Percentiles rank a stretch among this genome's conserved stretches.
These are phyloP conservation scores for Fusarium staphyleae DNA, from an alignment of 2,329 filamentous ascomycete genomes.

Conservation along the genomic window DNA sequence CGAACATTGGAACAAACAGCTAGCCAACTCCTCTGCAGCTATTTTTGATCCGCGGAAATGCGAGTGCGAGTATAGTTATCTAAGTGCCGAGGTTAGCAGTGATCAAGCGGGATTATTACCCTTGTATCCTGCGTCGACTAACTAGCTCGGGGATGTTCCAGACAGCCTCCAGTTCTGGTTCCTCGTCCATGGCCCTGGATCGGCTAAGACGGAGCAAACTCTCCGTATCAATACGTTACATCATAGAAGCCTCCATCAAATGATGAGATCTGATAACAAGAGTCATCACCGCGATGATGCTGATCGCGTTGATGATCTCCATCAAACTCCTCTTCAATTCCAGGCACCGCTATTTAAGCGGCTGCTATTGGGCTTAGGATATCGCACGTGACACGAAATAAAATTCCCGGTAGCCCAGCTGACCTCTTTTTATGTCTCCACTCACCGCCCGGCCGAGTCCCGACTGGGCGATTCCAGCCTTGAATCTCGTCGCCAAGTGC, in stretches of 20 bases:
- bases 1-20: background rate
- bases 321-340: conserved; percentile 4
- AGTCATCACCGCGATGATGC: background rate
- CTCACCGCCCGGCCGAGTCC: conserved; percentile 40
- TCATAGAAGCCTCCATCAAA: no score
- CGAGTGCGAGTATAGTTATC: background rate
- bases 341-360: background rate
- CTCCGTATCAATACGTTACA: background rate
- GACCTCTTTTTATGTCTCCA: conserved; percentile 37
- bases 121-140: conserved; percentile 1
- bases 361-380: conserved; percentile 3
- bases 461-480: conserved; percentile 26
- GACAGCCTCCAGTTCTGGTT: background rate
- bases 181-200: background rate
- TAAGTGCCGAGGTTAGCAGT: background rate
- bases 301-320: background rate
- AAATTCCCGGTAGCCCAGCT: conserved; percentile 40
- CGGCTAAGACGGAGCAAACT: background rate
- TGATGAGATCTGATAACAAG: background rate
- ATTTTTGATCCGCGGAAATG: background rate
- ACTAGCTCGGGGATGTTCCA: background rate
- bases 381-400: conserved; percentile 34
- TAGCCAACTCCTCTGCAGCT: background rate
- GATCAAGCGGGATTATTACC: conserved; percentile 1
- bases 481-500: conserved; percentile 17